Evolutionary conservation across 208 protist genomes (phyloP).

Genomic region (Trypanosomatidae sp.): DNA sequence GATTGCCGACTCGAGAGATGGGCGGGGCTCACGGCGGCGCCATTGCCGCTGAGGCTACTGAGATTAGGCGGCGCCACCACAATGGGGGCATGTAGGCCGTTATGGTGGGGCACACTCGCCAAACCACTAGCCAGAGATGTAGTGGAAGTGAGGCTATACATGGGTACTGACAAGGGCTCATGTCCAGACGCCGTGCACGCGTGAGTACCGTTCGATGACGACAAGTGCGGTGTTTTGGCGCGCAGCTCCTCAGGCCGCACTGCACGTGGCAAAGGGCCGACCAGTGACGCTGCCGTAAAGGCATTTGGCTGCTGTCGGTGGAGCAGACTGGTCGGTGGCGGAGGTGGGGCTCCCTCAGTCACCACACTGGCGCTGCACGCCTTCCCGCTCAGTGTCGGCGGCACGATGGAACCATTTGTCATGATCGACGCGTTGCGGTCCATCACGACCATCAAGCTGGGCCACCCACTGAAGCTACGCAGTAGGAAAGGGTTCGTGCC

Average conservation of each 20-base stretch:
- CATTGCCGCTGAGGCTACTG: background rate
- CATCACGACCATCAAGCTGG: constrained; percentile 60
- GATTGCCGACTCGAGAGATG: background rate
- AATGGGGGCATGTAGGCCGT: background rate
- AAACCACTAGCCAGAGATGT: background rate
- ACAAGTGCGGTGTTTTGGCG: constrained; percentile 2
- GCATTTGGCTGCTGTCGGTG: background rate
- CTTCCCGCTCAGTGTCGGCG: constrained; percentile 1
- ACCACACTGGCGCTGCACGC: background rate
- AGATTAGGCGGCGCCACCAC: constrained; percentile 2
- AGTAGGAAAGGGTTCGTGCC: constrained; percentile 85
- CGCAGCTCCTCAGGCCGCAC: constrained; percentile 12
- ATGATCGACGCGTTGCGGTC: constrained; percentile 39
- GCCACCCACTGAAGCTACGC: constrained; percentile 78
- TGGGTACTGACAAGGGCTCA: background rate
- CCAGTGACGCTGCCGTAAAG: background rate
- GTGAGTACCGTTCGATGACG: background rate
- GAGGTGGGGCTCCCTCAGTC: background rate
- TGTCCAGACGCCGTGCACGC: background rate
- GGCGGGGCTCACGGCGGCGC: background rate
- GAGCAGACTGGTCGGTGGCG: background rate
- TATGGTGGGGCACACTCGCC: background rate
- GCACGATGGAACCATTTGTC: constrained; percentile 27
- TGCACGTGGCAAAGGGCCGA: background rate
- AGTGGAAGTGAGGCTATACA: constrained; percentile 1